Conservation (phyloP, 2,329 filamentous ascomycete genomes). For the Myriosclerotinia duriaeana region DNA sequence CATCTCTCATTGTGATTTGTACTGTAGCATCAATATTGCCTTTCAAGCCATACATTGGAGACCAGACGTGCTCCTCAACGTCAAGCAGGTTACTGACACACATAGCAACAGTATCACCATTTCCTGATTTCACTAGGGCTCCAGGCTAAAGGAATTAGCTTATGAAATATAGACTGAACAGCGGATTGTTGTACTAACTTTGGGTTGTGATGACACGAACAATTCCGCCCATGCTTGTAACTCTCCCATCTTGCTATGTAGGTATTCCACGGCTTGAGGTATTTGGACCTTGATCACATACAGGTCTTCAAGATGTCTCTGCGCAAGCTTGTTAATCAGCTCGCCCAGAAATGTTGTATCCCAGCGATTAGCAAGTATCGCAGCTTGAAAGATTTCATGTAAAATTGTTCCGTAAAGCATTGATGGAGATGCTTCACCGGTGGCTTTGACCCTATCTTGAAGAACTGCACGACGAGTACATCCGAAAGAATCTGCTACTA, state of each 20-base stretch:
- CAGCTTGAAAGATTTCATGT: constrained; percentile 93
- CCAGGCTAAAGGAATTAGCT: constrained; percentile 50
- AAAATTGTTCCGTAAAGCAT: constrained; percentile 91
- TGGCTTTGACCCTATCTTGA: constrained; percentile 91
- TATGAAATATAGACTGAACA: not conserved
- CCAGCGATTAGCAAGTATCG: constrained; percentile 81
- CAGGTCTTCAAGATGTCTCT: constrained; percentile 80
- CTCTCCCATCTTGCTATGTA: constrained; percentile 79
- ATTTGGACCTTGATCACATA: constrained; percentile 81
- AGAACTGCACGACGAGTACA: constrained; percentile 89
- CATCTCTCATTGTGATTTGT: constrained; percentile 77
- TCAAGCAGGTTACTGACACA: constrained; percentile 92
- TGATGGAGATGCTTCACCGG: constrained; percentile 73
- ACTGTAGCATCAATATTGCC: constrained; percentile 98
- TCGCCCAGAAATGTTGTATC: constrained; percentile 63
- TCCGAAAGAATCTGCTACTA: constrained; percentile 92
- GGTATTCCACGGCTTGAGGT: constrained; percentile 71
- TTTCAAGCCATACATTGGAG: constrained; percentile 93
- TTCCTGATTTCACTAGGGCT: constrained; percentile 75
- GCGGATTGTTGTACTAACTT: constrained; percentile 46
- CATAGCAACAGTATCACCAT: constrained; percentile 73
- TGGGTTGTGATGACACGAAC: constrained; percentile 73
- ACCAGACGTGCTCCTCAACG: constrained; percentile 98
- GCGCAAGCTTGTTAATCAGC: constrained; percentile 67
- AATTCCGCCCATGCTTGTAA: constrained; percentile 78